A percentile compares a stretch with the other conserved stretches of the same genome.
These are phyloP conservation scores for Pilatotrama ljubarskyi DNA, from an alignment of 768 basidiomycete genomes.

Conservation along the genomic window DNA sequence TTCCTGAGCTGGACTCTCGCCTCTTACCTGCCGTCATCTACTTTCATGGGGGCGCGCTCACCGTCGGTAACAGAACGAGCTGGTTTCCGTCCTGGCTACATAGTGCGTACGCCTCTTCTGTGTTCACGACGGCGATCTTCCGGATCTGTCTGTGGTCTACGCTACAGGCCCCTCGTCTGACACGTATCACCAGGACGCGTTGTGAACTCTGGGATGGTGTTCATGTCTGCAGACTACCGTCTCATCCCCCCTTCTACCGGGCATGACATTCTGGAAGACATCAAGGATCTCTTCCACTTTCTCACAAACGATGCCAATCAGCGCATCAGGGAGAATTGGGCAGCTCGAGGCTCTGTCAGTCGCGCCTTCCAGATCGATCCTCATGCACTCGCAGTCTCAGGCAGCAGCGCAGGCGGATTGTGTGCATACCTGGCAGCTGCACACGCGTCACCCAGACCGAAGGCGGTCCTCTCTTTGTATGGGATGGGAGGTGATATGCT, in stretches of 20 bases:
- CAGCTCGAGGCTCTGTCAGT: neutral
- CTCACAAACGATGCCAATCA: slow-evolving; percentile 32
- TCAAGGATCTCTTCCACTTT: slow-evolving; percentile 56
- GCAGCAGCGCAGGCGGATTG: slow-evolving; percentile 62
- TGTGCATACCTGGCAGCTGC: slow-evolving; percentile 62
- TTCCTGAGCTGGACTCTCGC: neutral
- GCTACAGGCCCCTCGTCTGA: no score
- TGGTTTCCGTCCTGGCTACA: slow-evolving; percentile 71
- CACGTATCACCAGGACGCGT: slow-evolving; percentile 42
- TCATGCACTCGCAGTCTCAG: slow-evolving; percentile 50
- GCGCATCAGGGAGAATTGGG: neutral
- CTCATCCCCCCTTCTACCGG: slow-evolving; percentile 54
- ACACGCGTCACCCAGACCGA: slow-evolving; percentile 54
- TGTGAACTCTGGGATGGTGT: slow-evolving; percentile 47
- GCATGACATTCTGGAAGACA: slow-evolving; percentile 58
- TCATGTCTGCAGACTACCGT: slow-evolving; percentile 65
- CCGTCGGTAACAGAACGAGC: slow-evolving; percentile 55
- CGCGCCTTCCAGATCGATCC: slow-evolving; percentile 41
- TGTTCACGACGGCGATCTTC: neutral
- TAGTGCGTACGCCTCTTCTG: slow-evolving; percentile 37
- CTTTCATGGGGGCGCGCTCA: slow-evolving; percentile 58
- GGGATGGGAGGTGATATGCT: slow-evolving; percentile 65
- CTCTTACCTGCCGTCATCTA: slow-evolving; percentile 37
- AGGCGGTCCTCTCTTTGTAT: slow-evolving; percentile 57
- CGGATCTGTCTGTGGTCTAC: no score